phyloP scores from a whole-genome alignment of 1,139 yeast species.

The Yamadazyma diddensiae region DNA sequence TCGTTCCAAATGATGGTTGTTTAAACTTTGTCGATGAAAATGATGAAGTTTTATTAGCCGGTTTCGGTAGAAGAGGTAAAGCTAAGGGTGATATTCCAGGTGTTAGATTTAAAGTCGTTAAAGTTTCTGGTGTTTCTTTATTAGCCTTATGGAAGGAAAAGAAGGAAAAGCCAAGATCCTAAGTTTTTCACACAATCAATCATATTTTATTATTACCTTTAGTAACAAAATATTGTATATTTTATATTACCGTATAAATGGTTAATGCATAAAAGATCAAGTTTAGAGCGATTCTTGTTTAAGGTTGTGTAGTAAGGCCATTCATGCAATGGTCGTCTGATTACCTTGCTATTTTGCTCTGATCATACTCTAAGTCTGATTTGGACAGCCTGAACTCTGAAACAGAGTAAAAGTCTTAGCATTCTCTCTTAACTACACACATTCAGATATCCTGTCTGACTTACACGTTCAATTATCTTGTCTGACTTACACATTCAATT shows the following conservation, averaged over 20 bases:
- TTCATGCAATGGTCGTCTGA: too few relatives aligned
- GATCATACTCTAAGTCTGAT: too few relatives aligned
- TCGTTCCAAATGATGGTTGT: slow-evolving; percentile 99
- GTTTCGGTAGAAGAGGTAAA: slow-evolving; percentile 99
- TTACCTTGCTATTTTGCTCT: too few relatives aligned
- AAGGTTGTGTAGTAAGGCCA: too few relatives aligned
- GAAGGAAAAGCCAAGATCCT: slow-evolving; percentile 99
- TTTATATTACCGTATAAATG: slow-evolving; percentile 12
- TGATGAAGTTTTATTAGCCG: slow-evolving; percentile 99
- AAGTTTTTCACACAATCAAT: slow-evolving; percentile 19
- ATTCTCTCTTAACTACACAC: too few relatives aligned
- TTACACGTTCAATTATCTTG: too few relatives aligned
- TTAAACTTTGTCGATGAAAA: slow-evolving; percentile 98
- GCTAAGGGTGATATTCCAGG: slow-evolving; percentile 99
- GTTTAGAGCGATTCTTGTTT: too few relatives aligned
- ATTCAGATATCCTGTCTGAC: too few relatives aligned
- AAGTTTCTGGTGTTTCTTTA: slow-evolving; percentile 99
- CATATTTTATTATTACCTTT: slow-evolving; percentile 6
- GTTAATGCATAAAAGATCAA: slow-evolving; percentile 17
- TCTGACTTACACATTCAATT: too few relatives aligned
- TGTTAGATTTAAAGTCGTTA: slow-evolving; percentile 99
- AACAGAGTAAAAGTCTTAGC: too few relatives aligned
- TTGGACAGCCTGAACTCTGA: too few relatives aligned
- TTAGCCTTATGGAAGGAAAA: slow-evolving; percentile 99
- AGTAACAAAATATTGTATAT: slow-evolving; percentile 14